phyloP scores from a whole-genome alignment of 179 eudicot genomes.

The Camellia oleifera region DNA sequence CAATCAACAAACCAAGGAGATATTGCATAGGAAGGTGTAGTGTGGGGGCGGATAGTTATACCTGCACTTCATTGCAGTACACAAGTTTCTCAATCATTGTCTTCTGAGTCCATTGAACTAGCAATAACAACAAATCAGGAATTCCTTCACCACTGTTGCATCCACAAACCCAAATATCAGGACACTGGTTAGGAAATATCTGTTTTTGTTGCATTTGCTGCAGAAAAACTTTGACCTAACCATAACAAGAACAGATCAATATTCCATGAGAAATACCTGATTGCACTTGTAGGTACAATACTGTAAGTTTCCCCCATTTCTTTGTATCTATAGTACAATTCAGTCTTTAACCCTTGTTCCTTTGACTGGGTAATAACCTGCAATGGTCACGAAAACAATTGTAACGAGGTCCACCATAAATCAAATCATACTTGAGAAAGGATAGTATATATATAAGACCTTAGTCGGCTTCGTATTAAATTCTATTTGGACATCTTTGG shows the following conservation, averaged over 20 bases:
- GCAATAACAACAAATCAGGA: slow-evolving; percentile 70
- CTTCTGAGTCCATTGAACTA: slow-evolving; percentile 89
- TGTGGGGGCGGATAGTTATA: slow-evolving; percentile 8
- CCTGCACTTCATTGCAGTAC: slow-evolving; percentile 76
- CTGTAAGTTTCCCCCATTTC: slow-evolving; percentile 86
- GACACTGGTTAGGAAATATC: neutral
- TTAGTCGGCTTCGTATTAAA: slow-evolving; percentile 61
- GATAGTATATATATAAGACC: slow-evolving; percentile 27
- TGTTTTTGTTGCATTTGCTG: neutral
- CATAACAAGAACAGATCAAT: neutral
- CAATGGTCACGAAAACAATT: slow-evolving; percentile 9
- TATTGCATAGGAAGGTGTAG: neutral
- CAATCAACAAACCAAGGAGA: neutral
- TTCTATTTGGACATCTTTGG: slow-evolving; percentile 69
- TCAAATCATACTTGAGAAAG: neutral
- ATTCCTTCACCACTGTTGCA: slow-evolving; percentile 84
- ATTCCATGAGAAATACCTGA: slow-evolving; percentile 46
- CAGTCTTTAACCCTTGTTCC: slow-evolving; percentile 90
- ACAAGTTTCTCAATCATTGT: slow-evolving; percentile 85
- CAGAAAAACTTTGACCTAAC: slow-evolving; percentile 5
- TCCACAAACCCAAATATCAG: slow-evolving; percentile 16
- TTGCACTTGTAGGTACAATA: slow-evolving; percentile 93
- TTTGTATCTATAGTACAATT: slow-evolving; percentile 80
- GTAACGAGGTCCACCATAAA: neutral
- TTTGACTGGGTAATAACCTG: slow-evolving; percentile 79